phyloP scores from a whole-genome alignment of 768 basidiomycete species.

The Suillus luteus region DNA sequence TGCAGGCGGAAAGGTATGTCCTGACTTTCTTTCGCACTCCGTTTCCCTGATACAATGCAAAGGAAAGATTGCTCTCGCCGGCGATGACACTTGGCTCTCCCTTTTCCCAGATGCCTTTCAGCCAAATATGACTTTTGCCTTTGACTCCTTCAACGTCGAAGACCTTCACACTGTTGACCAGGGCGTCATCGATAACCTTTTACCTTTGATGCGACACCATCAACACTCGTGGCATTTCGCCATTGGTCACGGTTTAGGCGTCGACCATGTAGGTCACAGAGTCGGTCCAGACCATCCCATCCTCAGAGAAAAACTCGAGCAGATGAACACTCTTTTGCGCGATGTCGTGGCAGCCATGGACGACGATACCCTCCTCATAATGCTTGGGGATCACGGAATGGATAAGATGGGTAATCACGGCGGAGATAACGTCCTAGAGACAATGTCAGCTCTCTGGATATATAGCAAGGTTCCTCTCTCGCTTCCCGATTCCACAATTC shows the following conservation, averaged over 20 bases:
- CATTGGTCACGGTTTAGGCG: conserved; percentile 91
- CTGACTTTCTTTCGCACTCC: conserved; percentile 1
- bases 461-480: conserved; percentile 78
- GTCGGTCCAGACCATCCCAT: conserved; percentile 86
- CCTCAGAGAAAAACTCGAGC: conserved; percentile 82
- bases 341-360: conserved; percentile 75
- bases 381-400: conserved; percentile 98
- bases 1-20: conserved; percentile 60
- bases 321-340: conserved; percentile 82
- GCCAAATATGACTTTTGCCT: conserved; percentile 76
- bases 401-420: conserved; percentile 94
- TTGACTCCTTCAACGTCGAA: conserved; percentile 98
- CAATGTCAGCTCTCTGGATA: conserved; percentile 85
- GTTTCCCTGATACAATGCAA: conserved; percentile 19
- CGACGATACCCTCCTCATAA: conserved; percentile 86
- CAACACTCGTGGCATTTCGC: conserved; percentile 73
- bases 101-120: conserved; percentile 81
- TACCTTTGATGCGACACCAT: conserved; percentile 67
- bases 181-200: conserved; percentile 82
- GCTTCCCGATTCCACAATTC: conserved; percentile 36
- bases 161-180: conserved; percentile 95
- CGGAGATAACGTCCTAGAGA: conserved; percentile 85
- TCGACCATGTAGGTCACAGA: conserved; percentile 95
- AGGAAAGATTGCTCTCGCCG: conserved; percentile 81
- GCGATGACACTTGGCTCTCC: conserved; percentile 95